Base-by-base conservation (phyloP, 495 filamentous ascomycete genomes). In the Annulohypoxylon stygium region DNA sequence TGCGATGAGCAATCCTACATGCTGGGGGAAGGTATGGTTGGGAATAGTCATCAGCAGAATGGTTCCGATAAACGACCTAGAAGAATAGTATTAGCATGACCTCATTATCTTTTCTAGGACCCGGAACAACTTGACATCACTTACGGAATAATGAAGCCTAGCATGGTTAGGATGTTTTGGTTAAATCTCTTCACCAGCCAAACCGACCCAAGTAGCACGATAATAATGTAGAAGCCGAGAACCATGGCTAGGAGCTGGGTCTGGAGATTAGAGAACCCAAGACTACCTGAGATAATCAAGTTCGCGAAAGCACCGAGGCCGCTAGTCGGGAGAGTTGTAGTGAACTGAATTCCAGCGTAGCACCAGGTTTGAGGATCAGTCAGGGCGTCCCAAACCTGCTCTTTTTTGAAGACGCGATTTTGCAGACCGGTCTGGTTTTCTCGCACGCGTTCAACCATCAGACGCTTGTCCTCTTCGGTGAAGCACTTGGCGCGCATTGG, bases 221-320 rank as follows among this genome's bases (percentile, higher is more conserved):
- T 86, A 64, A 91, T 90, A 69, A 93, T 92, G 66, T 91, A 92
- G 41, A 86, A 88, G 4, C 91, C 90, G 1, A 93, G 80, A 4
- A 93, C 90, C 89, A 93, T 93, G 16, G 90, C 87, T 39, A 89
- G 77, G 10, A 89, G 79, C 77, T 88, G 87, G 1, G 87, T 88
- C 69, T 89, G 81, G 12, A 88, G 78, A 8, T 78, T 74, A 4
- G 77, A 80, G 65, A 88, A 90, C 4, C 83, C 72, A 59, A 90
- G 83, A 63, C 78, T 79, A 45, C 80, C 81, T 55, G 85, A 84
- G 70, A 84, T 84, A 68, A 89, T 90, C 72, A 92, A 87, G 66
- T 89, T 90, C 37, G 89, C 88, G 75, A 91, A 93, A 2, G 87
- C 86, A 20, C 90, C 90, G 4, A 92, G 83, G 0, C 90, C 90